Base-by-base conservation (phyloP, 2,329 filamentous ascomycete genomes). In the Stemphylium beticola region DNA sequence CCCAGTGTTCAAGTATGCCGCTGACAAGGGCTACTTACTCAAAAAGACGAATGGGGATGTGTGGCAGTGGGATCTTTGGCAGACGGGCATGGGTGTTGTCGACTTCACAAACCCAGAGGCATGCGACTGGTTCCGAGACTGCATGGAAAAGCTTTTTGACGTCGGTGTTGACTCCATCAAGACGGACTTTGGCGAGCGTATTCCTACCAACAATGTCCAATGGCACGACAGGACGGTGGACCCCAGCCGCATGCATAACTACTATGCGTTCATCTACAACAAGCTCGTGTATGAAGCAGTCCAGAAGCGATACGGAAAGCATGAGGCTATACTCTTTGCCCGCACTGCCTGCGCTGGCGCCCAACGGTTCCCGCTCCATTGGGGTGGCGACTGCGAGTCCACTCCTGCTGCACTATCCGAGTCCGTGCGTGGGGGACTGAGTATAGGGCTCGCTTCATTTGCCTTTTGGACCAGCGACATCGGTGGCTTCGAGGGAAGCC, bases 1-100 rank as follows among this genome's bases (percentile, higher is more conserved):
- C 2, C 84, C 83, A 0, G 79, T 88, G 0, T 91, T 91, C 75
- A 76, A 80, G 53, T 80, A 86, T 57, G 88, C 87, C 36, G 83
- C 83, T 36, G 82, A 85, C 51, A 87, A 85, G 49, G 87, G 87
- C 0, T 91, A 89, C 65, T 80, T 91, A 15, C 79, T 91, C 54
- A 88, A 87, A 77, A 83, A 87, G 24, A 85, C 82, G 60, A 90
- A 81, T 65, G 87, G 87, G 11, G 85, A 88, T 57, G 76, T 91
- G 18, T 91, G 86, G 85, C 88, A 91, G 73, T 90, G 87, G 86
- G 88, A 91, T 65, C 75, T 89, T 37, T 91, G 89, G 89, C 88
- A 91, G 69, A 87, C 87, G 1, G 89, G 89, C 32, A 91, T 91
- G 88, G 88, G 83, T 3, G 77, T 91, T 1, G 79, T 91, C 12